These are phyloP conservation scores for Metschnikowia hibisci DNA, from an alignment of 805 yeast species.

Conservation along the genomic window DNA sequence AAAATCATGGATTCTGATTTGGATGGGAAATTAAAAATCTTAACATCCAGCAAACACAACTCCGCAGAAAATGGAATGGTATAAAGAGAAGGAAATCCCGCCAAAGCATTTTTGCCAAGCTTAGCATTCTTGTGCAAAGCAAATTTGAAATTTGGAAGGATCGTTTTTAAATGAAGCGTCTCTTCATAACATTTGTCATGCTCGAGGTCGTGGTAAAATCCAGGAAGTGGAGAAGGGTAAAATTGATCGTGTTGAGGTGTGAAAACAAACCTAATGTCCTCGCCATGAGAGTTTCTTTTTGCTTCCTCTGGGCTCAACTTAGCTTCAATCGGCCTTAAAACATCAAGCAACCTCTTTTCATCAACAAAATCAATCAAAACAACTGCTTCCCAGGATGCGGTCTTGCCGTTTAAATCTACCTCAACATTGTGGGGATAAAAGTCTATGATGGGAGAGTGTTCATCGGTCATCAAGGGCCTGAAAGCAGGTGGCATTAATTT, in stretches of 20 bases:
- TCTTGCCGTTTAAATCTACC: constrained; percentile 89
- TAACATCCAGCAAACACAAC: constrained; percentile 58
- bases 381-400: constrained; percentile 97
- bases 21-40: constrained; percentile 82
- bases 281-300: constrained; percentile 70
- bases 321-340: constrained; percentile 63
- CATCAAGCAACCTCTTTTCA: constrained; percentile 64
- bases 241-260: constrained; percentile 70
- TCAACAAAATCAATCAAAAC: constrained; percentile 91
- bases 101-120: constrained; percentile 65
- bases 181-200: constrained; percentile 74
- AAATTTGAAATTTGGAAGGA: constrained; percentile 40
- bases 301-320: constrained; percentile 67
- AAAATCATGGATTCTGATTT: constrained; percentile 78
- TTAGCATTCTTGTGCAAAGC: constrained; percentile 67
- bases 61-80: constrained; percentile 59
- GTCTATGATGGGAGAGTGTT: constrained; percentile 79
- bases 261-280: constrained; percentile 60
- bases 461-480: constrained; percentile 81
- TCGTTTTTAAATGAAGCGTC: constrained; percentile 48
- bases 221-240: constrained; percentile 73
- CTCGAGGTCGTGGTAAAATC: constrained; percentile 71
- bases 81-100: constrained; percentile 86
- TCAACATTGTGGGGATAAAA: constrained; percentile 88
- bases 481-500: constrained; percentile 72